These are phyloP conservation scores for Agrocybe pediades DNA, from an alignment of 768 basidiomycete genomes.

Conservation along the genomic window DNA sequence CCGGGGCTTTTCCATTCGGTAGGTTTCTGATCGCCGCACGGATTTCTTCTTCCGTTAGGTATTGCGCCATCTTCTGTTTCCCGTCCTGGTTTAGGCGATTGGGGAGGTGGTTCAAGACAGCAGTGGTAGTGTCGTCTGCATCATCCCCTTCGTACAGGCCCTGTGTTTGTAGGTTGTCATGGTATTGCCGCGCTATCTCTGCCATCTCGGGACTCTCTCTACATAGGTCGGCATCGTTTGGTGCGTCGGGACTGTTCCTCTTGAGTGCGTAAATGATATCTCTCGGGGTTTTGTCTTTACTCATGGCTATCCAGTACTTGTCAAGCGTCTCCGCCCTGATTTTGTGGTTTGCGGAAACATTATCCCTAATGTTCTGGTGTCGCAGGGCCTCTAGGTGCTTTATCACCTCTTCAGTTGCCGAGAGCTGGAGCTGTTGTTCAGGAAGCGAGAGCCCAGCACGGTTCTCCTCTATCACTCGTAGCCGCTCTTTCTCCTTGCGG, in stretches of 20 bases:
- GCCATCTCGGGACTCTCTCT: not conserved
- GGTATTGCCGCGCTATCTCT: slow-evolving; percentile 1
- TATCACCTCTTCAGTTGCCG: not conserved
- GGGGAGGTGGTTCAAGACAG: not conserved
- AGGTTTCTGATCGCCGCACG: slow-evolving; percentile 3
- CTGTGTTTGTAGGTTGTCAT: not conserved
- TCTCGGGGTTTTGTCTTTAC: slow-evolving; percentile 4
- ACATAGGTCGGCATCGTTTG: not conserved
- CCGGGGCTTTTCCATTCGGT: slow-evolving; percentile 18
- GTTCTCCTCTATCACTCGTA: not conserved
- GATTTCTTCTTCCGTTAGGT: slow-evolving; percentile 2
- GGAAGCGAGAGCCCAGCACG: not conserved
- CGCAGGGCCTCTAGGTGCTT: not conserved
- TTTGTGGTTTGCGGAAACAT: not conserved
- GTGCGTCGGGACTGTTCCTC: not conserved
- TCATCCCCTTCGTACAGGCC: not conserved
- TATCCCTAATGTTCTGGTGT: slow-evolving; percentile 1
- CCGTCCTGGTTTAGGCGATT: not conserved
- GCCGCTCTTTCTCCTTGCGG: not conserved
- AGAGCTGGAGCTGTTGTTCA: not conserved
- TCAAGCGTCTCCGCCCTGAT: not conserved
- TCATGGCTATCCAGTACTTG: slow-evolving; percentile 6
- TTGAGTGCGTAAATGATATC: slow-evolving; percentile 1
- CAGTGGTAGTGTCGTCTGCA: not conserved
- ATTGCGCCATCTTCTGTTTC: not conserved